phyloP scores from a whole-genome alignment of 2,329 filamentous ascomycete species.

The Madurella fahalii region DNA sequence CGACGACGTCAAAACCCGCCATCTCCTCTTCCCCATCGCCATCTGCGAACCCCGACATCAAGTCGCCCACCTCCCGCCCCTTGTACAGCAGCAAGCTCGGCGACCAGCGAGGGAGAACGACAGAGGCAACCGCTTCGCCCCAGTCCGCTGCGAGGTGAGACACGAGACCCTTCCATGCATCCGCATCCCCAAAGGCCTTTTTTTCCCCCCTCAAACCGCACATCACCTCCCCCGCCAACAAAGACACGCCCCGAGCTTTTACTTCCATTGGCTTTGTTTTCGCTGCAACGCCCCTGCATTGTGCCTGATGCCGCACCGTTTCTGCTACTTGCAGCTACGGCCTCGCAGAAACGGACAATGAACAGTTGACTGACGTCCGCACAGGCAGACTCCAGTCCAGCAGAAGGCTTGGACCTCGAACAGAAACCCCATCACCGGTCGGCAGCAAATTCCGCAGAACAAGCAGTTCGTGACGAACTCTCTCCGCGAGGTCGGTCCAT shows the following conservation, averaged over 20 bases:
- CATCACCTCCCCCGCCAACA: conserved; percentile 19
- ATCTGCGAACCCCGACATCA: conserved; percentile 23
- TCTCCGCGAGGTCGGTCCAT: conserved; percentile 31
- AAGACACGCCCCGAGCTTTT: conserved; percentile 10
- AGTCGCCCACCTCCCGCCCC: conserved; percentile 26
- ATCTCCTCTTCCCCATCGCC: conserved; percentile 20
- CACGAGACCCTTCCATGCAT: conserved; percentile 27
- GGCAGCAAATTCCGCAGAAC: conserved; percentile 26
- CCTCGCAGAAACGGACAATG: not conserved
- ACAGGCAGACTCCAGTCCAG: conserved; percentile 31
- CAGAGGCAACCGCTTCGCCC: conserved; percentile 24
- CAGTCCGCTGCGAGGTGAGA: conserved; percentile 33
- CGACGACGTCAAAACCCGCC: conserved; percentile 25
- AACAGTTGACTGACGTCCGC: conserved; percentile 12
- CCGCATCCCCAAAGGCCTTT: conserved; percentile 19
- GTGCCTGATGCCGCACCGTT: not conserved
- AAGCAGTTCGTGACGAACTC: conserved; percentile 27
- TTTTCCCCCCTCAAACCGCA: conserved; percentile 9
- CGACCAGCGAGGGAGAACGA: conserved; percentile 25
- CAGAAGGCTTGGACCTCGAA: conserved; percentile 32
- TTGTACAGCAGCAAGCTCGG: conserved; percentile 33
- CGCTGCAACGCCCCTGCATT: conserved; percentile 2
- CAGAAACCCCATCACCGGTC: conserved; percentile 32
- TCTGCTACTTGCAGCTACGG: conserved; percentile 1
- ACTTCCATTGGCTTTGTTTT: conserved; percentile 3